Base-by-base conservation (phyloP, 192 early-diverging fungal species). In the Geranomyces michiganensis region DNA sequence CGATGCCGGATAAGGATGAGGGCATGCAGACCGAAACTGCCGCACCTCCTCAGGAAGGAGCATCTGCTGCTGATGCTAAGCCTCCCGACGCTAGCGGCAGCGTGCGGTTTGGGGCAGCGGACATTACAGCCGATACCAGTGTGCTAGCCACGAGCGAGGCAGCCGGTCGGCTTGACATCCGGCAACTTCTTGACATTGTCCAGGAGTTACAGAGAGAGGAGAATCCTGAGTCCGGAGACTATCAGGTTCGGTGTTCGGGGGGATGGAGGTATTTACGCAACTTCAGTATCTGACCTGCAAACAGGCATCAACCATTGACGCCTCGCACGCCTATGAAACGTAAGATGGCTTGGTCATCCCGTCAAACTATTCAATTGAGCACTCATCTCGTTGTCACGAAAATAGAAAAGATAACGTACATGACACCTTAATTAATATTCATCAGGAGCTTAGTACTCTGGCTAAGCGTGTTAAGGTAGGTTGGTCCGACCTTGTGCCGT, bases 131-230 rank as follows among this genome's bases (percentile, higher is more conserved):
- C 51, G 51, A 53, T 26, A 53, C n/a, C 51, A 53, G 51, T 26
- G 7, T 53, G 3, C 6, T 17, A 24, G 51, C 51, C 3, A 24
- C 51, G n/a, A 26, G 51, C 19, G 51, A 53, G 24, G 12, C 58
- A 30, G 30, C 58, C 22, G 29, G 58, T 60, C 58, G 58, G 14
- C 31, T 60, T 26, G 31, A 32, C 58, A 60, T 60, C 58, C 22
- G 31, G 17, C 58, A 60, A 60, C 31, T 60, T 4, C 58, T 60
- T 6, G 58, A 60, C 30, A 60, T 60, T 32, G 58, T 60, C 12
- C 22, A 60, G 30, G 58, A 60, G 22, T 7, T 60, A 7, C 58
- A 60, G 22, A 32, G 27, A 17, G 58, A 60, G 30, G 58, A 60
- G 58, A 60, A 60, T 19, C 15, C 51, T 7, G 26, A 19, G 6